Conservation (phyloP, 352 stramenopile genomes). For the Phytophthora syringae region DNA sequence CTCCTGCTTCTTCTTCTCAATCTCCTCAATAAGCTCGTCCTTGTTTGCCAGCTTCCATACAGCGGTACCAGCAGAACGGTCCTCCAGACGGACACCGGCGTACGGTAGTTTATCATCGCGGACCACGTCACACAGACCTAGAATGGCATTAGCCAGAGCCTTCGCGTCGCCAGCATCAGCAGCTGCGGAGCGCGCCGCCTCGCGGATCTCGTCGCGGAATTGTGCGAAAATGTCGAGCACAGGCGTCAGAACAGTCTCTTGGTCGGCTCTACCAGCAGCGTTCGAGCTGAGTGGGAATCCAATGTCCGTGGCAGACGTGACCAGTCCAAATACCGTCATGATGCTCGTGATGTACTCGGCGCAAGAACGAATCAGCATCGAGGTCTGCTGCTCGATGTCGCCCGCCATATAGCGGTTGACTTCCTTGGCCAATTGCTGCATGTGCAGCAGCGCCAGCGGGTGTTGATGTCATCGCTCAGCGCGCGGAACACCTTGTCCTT, state of each 20-base stretch:
- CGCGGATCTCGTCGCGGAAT: conserved; percentile 88
- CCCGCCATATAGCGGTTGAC: conserved; percentile 84
- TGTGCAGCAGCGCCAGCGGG: conserved; percentile 77
- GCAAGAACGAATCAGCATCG: conserved; percentile 81
- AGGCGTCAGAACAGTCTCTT: conserved; percentile 85
- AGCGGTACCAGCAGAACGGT: conserved; percentile 61
- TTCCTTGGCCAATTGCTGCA: conserved; percentile 87
- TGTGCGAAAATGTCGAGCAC: conserved; percentile 91
- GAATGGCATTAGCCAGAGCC: conserved; percentile 67
- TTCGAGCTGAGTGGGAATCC: conserved; percentile 73
- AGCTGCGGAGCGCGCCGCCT: conserved; percentile 65
- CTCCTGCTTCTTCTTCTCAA: conserved; percentile 78
- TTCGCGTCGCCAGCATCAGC: conserved; percentile 50
- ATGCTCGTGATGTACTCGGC: conserved; percentile 92
- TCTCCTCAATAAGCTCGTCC: conserved; percentile 81
- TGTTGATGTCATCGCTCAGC: conserved; percentile 93
- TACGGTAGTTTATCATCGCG: conserved; percentile 90
- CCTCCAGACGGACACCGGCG: conserved; percentile 90
- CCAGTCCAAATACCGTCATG: conserved; percentile 82
- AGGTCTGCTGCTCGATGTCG: conserved; percentile 60
- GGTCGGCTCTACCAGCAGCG: conserved; percentile 50
- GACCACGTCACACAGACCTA: conserved; percentile 88
- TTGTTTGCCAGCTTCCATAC: conserved; percentile 95
- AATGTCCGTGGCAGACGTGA: conserved; percentile 77
- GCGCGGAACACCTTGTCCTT: conserved; percentile 85